Evolutionary conservation across 345 rosid genomes (phyloP), one percentile per base, ranked within the genome.

Genomic region (Psidium friedrichsthalianum): DNA sequence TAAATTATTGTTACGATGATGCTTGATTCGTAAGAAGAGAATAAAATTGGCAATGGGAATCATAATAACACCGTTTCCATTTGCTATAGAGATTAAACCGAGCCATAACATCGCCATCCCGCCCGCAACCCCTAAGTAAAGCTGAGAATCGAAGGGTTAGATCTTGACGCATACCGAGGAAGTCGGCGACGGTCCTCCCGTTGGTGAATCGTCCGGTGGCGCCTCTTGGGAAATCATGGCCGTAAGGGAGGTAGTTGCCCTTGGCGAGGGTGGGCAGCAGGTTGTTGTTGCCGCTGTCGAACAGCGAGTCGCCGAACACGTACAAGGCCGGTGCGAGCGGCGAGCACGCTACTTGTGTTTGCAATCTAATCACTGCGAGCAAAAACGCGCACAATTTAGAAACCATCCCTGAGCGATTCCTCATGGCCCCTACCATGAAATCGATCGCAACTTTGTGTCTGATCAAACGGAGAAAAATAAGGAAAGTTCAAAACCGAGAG

Each of bases 251-350:
- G 83, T 51, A 92, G 83, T 92, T 78, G 12, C 92, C 94, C 83
- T 36, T 90, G 1, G 83, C 91, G 21, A 87, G 0, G 51, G 93
- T 93, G 20, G 91, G 90, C 80, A 92, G 69, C 51, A 84, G 24
- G 83, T 91, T 92, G 89, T 93, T 92, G 76, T 91, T 92, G 55
- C 95, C 93, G 22, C 80, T 89, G 64, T 92, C 94, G n/a, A 91
- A 83, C 76, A 90, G 32, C 2, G 93, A 92, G 64, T 92, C 93
- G 3, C 93, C 95, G 5, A 93, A 92, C 21, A 87, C 91, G 15
- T 90, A 92, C 14, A 93, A 74, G 5, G 93, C 93, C 0, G 92
- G 92, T 6, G 87, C 91, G 12, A 53, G 88, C 0, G 85, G 87
- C 40, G 78, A 69, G 78, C 78, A 69, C 6, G 5, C 42, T 18